Evolutionary conservation across 2,329 filamentous ascomycete species (phyloP), one percentile per base, ranked within the genome.

Genomic region (Aspergillus sp.): DNA sequence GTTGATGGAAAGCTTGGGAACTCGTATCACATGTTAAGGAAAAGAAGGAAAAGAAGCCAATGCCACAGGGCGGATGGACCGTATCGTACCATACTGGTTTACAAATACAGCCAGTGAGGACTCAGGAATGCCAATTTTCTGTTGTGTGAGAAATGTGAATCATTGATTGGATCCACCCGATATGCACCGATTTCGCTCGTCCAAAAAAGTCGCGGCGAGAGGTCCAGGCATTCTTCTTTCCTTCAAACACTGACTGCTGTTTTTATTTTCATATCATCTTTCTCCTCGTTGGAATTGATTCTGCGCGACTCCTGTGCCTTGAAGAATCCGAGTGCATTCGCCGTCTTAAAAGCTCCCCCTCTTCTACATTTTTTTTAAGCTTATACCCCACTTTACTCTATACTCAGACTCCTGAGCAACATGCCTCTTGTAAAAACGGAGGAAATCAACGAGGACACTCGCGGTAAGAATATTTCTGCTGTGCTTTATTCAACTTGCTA

Each of bases 391-490:
- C 39, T 45, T 48, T 47, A 37, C n/a, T 23, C 27, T 41, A 35
- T 48, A 35, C 41, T 49, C 37, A 31, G 14, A 19, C 37, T 33
- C n/a, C 39, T 44, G 12, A 35, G 21, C 43, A 57, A 68, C 68
- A 78, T 79, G 77, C 75, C 76, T 68, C 70, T 77, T 48, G 69
- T 76, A 55, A 76, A 73, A 52, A 70, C 70, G 40, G 67, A 69
- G 27, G 76, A 78, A 59, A 66, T 75, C 60, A 78, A 73, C 63
- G 76, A 79, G 71, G 75, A 79, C 69, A 78, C 73, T 70, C 71
- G 77, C 63, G 74, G 77, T 79, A 70, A 65, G 73, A 40, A 62
- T n/a, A 31, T 62, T 21, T 44, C 23, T 3, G 25, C 19, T 17
- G 12, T 9, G 47, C n/a, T 43, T 33, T 7, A 11, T 1, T 21